Evolutionary conservation across 352 stramenopile species (phyloP).

Genomic region (Pythium rishiriense): DNA sequence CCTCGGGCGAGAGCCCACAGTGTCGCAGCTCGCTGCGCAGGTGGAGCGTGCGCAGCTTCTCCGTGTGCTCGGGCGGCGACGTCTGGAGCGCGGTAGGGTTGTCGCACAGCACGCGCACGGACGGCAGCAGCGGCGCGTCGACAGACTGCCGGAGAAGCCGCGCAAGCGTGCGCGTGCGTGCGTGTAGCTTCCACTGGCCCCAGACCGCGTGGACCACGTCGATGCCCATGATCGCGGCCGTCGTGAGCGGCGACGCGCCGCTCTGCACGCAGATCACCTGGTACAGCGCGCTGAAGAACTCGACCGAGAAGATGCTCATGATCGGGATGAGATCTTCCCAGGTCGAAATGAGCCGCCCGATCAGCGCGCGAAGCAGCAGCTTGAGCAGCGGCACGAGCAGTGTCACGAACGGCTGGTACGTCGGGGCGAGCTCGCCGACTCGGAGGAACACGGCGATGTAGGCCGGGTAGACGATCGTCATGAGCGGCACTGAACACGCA

Average conservation of each 20-base stretch:
- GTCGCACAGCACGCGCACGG: not conserved
- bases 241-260: constrained; percentile 9
- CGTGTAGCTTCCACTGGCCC: not conserved
- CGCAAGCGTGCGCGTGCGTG: not conserved
- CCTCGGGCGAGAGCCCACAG: constrained; percentile 8
- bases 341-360: constrained; percentile 8
- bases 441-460: constrained; percentile 17
- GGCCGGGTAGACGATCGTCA: constrained; percentile 16
- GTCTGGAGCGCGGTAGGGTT: not conserved
- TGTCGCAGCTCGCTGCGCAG: constrained; percentile 1
- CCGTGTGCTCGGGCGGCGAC: not conserved
- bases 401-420: constrained; percentile 8
- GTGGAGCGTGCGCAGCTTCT: constrained; percentile 2
- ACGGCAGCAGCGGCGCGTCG: not conserved
- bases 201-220: not conserved
- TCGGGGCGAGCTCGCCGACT: not conserved
- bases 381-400: constrained; percentile 19
- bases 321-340: constrained; percentile 34
- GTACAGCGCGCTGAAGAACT: constrained; percentile 38
- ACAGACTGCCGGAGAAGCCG: not conserved
- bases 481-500: not conserved
- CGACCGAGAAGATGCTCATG: constrained; percentile 32
- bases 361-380: not conserved
- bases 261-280: constrained; percentile 33
- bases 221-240: constrained; percentile 16